These are phyloP conservation scores for Xylaria scruposa DNA, from an alignment of 495 filamentous ascomycete species.

Conservation along the genomic window DNA sequence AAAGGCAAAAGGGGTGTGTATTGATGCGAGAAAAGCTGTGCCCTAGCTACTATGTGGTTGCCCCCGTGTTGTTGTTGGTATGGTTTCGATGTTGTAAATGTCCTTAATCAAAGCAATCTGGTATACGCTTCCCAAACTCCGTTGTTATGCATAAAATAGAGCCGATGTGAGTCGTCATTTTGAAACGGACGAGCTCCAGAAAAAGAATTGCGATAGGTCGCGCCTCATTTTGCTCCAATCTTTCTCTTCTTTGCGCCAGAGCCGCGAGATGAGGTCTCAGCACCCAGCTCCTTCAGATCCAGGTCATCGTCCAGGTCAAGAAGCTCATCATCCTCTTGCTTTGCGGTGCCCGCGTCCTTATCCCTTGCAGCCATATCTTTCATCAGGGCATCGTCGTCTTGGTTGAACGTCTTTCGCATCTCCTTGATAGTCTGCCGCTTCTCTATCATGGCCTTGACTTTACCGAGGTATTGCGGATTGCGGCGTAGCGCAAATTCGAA, in stretches of 20 bases:
- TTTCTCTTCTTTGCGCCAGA: slow-evolving; percentile 51
- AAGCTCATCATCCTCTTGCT: slow-evolving; percentile 31
- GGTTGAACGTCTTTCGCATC: slow-evolving; percentile 69
- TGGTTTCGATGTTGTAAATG: neutral
- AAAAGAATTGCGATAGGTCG: neutral
- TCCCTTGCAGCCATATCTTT: slow-evolving; percentile 34
- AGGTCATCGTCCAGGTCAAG: slow-evolving; percentile 37
- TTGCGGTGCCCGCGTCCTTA: slow-evolving; percentile 9
- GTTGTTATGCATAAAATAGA: slow-evolving; percentile 36
- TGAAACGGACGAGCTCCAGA: neutral
- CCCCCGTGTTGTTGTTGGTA: neutral
- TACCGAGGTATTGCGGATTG: slow-evolving; percentile 83
- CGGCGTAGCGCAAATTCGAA: slow-evolving; percentile 90
- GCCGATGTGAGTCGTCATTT: slow-evolving; percentile 22
- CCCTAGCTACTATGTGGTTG: slow-evolving; percentile 3
- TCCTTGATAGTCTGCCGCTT: slow-evolving; percentile 81
- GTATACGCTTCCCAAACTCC: slow-evolving; percentile 38
- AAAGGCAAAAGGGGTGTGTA: neutral
- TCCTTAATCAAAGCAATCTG: slow-evolving; percentile 31
- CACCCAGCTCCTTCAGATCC: slow-evolving; percentile 28
- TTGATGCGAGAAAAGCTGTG: neutral
- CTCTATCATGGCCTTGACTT: slow-evolving; percentile 84
- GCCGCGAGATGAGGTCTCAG: slow-evolving; percentile 35
- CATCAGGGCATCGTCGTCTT: slow-evolving; percentile 50
- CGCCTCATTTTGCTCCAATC: slow-evolving; percentile 33